phyloP scores from a whole-genome alignment of 2,329 filamentous ascomycete genomes.

The Tolypocladium amazonense region DNA sequence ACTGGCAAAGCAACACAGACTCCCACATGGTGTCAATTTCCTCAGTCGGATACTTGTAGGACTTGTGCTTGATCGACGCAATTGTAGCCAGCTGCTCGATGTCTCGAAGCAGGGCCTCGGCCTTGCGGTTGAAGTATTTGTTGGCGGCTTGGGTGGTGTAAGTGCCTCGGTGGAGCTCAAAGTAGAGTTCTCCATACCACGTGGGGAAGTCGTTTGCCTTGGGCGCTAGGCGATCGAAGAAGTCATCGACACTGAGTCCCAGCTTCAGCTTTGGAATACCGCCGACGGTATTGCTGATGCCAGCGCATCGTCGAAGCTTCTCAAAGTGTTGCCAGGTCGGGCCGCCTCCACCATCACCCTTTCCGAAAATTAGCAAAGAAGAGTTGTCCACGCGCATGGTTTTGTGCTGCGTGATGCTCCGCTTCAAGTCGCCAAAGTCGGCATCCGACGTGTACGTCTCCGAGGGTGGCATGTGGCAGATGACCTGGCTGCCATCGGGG shows the following conservation, averaged over 20 bases:
- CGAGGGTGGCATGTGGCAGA: constrained; percentile 93
- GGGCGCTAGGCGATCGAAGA: constrained; percentile 76
- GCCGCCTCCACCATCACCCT: constrained; percentile 91
- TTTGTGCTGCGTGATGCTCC: constrained; percentile 87
- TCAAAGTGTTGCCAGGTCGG: constrained; percentile 91
- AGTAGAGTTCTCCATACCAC: constrained; percentile 97
- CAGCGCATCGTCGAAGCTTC: constrained; percentile 85
- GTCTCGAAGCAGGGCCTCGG: constrained; percentile 77
- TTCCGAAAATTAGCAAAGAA: constrained; percentile 87
- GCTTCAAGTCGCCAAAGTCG: constrained; percentile 86
- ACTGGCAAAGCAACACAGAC: constrained; percentile 80
- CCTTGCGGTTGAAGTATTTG: constrained; percentile 83
- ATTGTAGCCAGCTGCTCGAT: constrained; percentile 82
- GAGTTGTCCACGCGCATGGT: constrained; percentile 88
- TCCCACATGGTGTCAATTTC: constrained; percentile 98
- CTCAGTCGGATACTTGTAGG: constrained; percentile 85
- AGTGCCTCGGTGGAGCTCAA: constrained; percentile 91
- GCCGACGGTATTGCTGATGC: constrained; percentile 78
- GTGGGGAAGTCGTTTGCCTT: constrained; percentile 74
- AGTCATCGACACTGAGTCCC: constrained; percentile 84
- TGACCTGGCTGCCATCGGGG: constrained; percentile 88
- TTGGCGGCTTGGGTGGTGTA: constrained; percentile 98
- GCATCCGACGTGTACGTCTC: constrained; percentile 95
- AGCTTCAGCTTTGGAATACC: constrained; percentile 75
- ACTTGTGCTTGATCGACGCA: constrained; percentile 60